These are phyloP conservation scores for Solanum acaule DNA, from an alignment of 257 asterid species.

Conservation along the genomic window DNA sequence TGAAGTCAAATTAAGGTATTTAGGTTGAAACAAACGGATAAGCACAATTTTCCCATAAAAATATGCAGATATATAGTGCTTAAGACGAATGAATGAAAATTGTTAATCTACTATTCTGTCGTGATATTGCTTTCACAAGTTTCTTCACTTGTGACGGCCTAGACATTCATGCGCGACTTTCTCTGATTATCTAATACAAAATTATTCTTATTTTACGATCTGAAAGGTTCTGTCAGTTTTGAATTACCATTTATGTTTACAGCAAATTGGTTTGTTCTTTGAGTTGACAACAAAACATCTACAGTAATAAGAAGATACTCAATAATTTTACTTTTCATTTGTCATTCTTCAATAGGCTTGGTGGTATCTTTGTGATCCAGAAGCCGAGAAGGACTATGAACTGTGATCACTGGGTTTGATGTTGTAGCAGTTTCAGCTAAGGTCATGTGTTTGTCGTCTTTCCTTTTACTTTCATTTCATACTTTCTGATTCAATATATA, in stretches of 20 bases:
- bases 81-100: too few species aligned
- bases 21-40: too few species aligned
- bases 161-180: too few species aligned
- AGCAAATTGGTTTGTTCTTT: not conserved
- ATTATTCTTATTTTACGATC: too few species aligned
- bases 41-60: too few species aligned
- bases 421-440: not conserved
- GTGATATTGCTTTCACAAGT: too few species aligned
- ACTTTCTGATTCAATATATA: not conserved
- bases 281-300: too few species aligned
- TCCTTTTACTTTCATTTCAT: not conserved
- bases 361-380: slow-evolving; percentile 95
- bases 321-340: not conserved
- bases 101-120: too few species aligned
- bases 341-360: slow-evolving; percentile 52
- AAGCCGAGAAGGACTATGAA: slow-evolving; percentile 54
- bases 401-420: slow-evolving; percentile 92
- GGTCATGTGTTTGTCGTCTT: slow-evolving; percentile 15
- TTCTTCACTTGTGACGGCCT: too few species aligned
- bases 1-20: too few species aligned
- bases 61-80: too few species aligned
- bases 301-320: not conserved
- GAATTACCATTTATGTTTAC: not conserved
- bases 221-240: slow-evolving; percentile 38
- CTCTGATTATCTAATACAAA: too few species aligned